Evolutionary conservation across 495 filamentous ascomycete genomes (phyloP).

Genomic region (Astrothelium macrocarpum): DNA sequence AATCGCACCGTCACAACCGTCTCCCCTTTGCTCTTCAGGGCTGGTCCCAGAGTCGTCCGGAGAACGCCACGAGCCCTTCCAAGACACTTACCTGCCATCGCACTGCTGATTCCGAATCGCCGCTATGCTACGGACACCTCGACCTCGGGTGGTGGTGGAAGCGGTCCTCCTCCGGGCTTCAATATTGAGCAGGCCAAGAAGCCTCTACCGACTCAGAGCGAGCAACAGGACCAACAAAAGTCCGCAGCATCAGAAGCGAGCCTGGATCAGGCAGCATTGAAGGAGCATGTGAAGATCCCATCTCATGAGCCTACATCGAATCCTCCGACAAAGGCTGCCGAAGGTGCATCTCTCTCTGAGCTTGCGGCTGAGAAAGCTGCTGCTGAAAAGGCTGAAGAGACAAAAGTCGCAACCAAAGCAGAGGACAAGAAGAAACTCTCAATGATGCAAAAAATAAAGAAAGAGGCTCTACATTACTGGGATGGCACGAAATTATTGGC

Average conservation of each 20-base stretch:
- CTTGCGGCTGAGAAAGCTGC: conserved; percentile 39
- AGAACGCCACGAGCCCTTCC: conserved; percentile 20
- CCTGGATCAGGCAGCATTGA: not conserved
- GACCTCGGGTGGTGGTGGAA: conserved; percentile 39
- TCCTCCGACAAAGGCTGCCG: conserved; percentile 38
- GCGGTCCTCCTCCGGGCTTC: conserved; percentile 84
- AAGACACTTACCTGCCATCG: conserved; percentile 29
- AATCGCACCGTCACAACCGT: conserved; percentile 16
- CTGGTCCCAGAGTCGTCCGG: conserved; percentile 23
- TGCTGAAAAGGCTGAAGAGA: conserved; percentile 41
- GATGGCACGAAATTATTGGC: conserved; percentile 97
- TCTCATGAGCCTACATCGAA: conserved; percentile 33
- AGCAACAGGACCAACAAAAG: conserved; percentile 33
- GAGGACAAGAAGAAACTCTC: conserved; percentile 81
- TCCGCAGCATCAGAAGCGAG: conserved; percentile 21
- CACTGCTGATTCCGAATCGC: conserved; percentile 30
- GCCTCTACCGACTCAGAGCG: conserved; percentile 50
- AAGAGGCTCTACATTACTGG: conserved; percentile 90
- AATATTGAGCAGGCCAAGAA: conserved; percentile 85
- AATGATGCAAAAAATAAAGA: conserved; percentile 82
- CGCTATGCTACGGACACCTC: conserved; percentile 57
- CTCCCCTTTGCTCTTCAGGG: conserved; percentile 29
- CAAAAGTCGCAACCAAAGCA: conserved; percentile 50
- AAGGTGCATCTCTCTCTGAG: conserved; percentile 37
- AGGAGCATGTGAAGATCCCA: conserved; percentile 22